Conservation (phyloP, 257 asterid genomes). For the Lavandula angustifolia region DNA sequence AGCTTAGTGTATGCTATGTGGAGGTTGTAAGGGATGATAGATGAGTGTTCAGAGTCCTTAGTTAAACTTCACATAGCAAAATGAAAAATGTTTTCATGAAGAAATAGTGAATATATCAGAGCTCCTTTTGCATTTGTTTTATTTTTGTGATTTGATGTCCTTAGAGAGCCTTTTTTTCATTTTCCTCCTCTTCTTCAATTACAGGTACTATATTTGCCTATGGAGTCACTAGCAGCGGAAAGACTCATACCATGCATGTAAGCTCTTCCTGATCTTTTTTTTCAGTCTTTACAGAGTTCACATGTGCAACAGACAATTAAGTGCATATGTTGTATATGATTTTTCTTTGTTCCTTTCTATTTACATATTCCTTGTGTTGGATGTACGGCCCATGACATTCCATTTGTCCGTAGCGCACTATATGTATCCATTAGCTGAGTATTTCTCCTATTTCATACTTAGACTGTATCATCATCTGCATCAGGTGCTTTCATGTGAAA, state of each 20-base stretch:
- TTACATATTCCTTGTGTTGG: conserved; percentile 19
- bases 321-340: conserved; percentile 3
- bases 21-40: conserved; percentile 17
- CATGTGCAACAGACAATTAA: conserved; percentile 17
- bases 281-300: conserved; percentile 18
- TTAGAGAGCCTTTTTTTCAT: conserved; percentile 23
- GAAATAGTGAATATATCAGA: not conserved
- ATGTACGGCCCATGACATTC: conserved; percentile 18
- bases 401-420: conserved; percentile 15
- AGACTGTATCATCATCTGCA: conserved; percentile 25
- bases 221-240: conserved; percentile 99
- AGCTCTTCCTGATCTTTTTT: conserved; percentile 37
- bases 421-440: conserved; percentile 23
- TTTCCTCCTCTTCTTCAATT: conserved; percentile 21
- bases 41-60: conserved; percentile 18
- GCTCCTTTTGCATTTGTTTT: not conserved
- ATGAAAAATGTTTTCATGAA: conserved; percentile 11
- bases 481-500: conserved; percentile 23
- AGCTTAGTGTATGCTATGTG: not conserved
- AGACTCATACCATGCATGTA: conserved; percentile 99
- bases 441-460: conserved; percentile 16
- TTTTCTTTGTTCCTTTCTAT: conserved; percentile 17
- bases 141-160: conserved; percentile 1
- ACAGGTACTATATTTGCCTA: conserved; percentile 96
- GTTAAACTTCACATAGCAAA: conserved; percentile 2